Evolutionary conservation across 1,284 basidiomycete genomes (phyloP).

Genomic region (Stereum hirsutum): DNA sequence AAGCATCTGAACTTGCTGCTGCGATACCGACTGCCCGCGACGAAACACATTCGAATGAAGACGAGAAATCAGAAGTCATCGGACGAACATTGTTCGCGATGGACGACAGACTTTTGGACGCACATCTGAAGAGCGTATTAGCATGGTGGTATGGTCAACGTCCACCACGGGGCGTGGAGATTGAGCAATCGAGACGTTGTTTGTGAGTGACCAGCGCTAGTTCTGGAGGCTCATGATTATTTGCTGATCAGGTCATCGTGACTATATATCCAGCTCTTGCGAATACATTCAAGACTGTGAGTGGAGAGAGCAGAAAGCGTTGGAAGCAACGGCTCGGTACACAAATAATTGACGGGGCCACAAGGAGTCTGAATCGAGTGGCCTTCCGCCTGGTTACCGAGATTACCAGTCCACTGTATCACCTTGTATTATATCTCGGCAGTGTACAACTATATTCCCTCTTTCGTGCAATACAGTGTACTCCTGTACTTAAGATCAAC

Average conservation of each 20-base stretch:
- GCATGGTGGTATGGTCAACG: conserved; percentile 71
- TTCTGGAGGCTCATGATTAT: not conserved
- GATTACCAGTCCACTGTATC: too few species aligned
- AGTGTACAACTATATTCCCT: too few species aligned
- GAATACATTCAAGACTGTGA: conserved; percentile 77
- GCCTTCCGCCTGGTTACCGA: too few species aligned
- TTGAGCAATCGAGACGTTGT: conserved; percentile 58
- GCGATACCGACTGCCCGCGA: not conserved
- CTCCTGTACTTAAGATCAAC: too few species aligned
- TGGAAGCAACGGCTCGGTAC: conserved; percentile 21
- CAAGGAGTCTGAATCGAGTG: too few species aligned
- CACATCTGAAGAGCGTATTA: conserved; percentile 47
- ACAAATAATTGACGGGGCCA: not conserved
- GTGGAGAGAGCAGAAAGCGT: conserved; percentile 68
- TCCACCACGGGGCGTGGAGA: conserved; percentile 56
- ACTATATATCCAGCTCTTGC: conserved; percentile 49
- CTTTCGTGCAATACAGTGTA: too few species aligned
- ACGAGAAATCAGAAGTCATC: conserved; percentile 36
- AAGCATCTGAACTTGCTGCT: not conserved
- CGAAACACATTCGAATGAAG: conserved; percentile 1
- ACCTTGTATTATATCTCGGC: too few species aligned
- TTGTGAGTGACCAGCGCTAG: conserved; percentile 34
- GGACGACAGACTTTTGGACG: conserved; percentile 46
- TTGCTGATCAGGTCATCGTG: conserved; percentile 2
- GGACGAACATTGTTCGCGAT: conserved; percentile 58